Conservation (phyloP, 768 basidiomycete species). For the Naganishia antarctica region DNA sequence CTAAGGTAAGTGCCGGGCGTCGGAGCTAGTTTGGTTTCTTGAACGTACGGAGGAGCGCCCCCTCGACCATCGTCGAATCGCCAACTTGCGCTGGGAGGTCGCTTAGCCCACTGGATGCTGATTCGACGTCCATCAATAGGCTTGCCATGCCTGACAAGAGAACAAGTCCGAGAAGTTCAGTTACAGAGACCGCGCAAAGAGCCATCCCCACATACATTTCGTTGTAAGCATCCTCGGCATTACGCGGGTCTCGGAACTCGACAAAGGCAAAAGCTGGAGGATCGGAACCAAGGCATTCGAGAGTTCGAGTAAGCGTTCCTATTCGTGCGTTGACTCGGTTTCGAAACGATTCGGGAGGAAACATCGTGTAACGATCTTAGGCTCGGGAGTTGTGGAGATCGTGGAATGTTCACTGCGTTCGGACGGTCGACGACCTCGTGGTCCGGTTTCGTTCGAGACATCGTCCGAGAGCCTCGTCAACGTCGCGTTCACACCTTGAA, state of each 20-base stretch:
- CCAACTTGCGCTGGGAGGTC: conserved; percentile 77
- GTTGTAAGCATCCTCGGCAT: conserved; percentile 77
- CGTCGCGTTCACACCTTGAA: not conserved
- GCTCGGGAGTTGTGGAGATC: no score
- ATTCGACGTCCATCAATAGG: conserved; percentile 68
- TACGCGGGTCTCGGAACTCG: conserved; percentile 70
- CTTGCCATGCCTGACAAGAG: conserved; percentile 67
- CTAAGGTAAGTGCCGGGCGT: not conserved
- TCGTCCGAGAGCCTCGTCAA: not conserved
- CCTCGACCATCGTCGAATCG: conserved; percentile 60
- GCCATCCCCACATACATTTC: conserved; percentile 61
- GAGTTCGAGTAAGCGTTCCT: conserved; percentile 13
- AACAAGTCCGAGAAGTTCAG: not conserved
- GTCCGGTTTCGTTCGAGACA: conserved; percentile 3
- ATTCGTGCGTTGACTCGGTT: conserved; percentile 14
- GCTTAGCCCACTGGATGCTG: conserved; percentile 79
- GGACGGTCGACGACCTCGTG: not conserved
- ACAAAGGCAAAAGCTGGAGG: conserved; percentile 72
- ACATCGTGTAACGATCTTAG: not conserved
- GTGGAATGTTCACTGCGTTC: not conserved
- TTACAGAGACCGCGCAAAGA: not conserved
- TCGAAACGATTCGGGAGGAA: not conserved
- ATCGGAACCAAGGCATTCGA: conserved; percentile 18
- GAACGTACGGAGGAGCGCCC: conserved; percentile 50
- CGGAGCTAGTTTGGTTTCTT: not conserved